Evolutionary conservation across 164 flowering plant genomes (phyloP).

Genomic region (Chimonanthus praecox): DNA sequence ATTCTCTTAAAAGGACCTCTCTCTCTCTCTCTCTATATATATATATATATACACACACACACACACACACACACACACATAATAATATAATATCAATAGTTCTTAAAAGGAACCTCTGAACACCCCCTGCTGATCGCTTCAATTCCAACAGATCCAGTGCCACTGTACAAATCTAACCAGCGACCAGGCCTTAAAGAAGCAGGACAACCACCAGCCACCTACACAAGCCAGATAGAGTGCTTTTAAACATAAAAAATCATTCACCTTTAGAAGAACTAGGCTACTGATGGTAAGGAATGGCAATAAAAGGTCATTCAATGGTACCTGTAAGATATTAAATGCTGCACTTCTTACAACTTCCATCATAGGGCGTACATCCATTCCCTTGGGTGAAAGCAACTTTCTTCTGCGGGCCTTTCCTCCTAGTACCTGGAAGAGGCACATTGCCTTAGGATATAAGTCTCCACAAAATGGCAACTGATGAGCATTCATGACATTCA

Average conservation of each 20-base stretch:
- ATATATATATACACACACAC: too few relatives aligned
- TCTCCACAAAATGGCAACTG: background rate
- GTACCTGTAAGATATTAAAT: conserved; percentile 85
- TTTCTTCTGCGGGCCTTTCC: conserved; percentile 86
- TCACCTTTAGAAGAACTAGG: background rate
- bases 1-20: too few relatives aligned
- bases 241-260: background rate
- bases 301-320: background rate
- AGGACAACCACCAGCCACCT: conserved; percentile 94
- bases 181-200: conserved; percentile 85
- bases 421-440: conserved; percentile 57
- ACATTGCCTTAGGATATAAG: background rate
- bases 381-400: conserved; percentile 81
- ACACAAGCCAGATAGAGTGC: conserved; percentile 11
- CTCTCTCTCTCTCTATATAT: background rate
- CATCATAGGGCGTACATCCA: conserved; percentile 99
- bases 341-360: conserved; percentile 97
- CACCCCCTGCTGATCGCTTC: conserved; percentile 99
- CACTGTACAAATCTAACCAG: conserved; percentile 96
- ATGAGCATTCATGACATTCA: too few relatives aligned
- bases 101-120: conserved; percentile 53
- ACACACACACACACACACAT: too few relatives aligned
- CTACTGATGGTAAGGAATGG: background rate
- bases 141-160: conserved; percentile 97
- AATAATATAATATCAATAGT: too few relatives aligned